phyloP scores from a whole-genome alignment of 2,329 filamentous ascomycete species.

The Ophiostoma sp. region DNA sequence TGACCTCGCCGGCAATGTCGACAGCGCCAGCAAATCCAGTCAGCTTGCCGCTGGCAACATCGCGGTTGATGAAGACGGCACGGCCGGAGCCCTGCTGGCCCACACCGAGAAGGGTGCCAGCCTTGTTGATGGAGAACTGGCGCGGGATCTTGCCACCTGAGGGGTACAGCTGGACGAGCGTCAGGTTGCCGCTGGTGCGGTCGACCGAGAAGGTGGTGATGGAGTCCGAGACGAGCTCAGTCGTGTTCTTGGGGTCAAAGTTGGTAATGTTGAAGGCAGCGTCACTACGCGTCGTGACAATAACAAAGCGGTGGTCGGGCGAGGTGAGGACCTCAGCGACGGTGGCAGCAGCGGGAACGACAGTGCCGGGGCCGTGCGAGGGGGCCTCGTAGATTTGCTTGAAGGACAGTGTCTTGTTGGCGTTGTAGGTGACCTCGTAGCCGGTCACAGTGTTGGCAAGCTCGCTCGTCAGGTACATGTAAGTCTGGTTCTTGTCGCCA shows the following conservation, averaged over 20 bases:
- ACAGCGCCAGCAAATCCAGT: constrained; percentile 46
- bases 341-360: constrained; percentile 44
- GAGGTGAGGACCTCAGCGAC: constrained; percentile 61
- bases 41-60: constrained; percentile 60
- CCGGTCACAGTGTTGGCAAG: constrained; percentile 57
- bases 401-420: constrained; percentile 46
- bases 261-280: constrained; percentile 51
- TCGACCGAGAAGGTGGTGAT: constrained; percentile 63
- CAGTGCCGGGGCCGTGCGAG: constrained; percentile 48
- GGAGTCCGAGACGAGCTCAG: constrained; percentile 59
- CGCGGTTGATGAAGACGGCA: constrained; percentile 62
- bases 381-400: constrained; percentile 49
- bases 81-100: constrained; percentile 62
- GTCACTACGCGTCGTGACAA: constrained; percentile 69
- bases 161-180: constrained; percentile 58
- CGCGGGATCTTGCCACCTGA: constrained; percentile 66
- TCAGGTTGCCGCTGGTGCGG: constrained; percentile 53
- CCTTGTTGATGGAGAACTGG: constrained; percentile 66
- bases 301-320: constrained; percentile 61
- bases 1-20: constrained; percentile 47
- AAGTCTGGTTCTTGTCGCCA: constrained; percentile 44
- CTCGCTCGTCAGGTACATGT: constrained; percentile 63
- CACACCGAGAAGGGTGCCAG: constrained; percentile 64
- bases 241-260: constrained; percentile 46
- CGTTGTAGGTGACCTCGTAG: constrained; percentile 56